Evolutionary conservation across 768 basidiomycete species (phyloP).

Genomic region (Panus rudis): DNA sequence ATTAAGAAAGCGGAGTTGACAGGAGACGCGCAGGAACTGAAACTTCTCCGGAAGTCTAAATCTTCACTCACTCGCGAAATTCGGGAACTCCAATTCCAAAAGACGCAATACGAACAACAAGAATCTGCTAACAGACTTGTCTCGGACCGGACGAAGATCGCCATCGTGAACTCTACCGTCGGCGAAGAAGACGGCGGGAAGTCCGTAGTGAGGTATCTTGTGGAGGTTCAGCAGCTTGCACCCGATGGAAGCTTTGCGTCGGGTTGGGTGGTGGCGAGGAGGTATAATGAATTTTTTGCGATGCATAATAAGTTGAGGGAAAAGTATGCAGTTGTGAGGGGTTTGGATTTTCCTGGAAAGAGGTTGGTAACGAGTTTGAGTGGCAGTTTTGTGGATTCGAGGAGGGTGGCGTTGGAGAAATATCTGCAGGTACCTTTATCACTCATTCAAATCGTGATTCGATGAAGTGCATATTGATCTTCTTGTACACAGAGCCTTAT

Average conservation of each 20-base stretch:
- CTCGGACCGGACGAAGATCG: constrained; percentile 77
- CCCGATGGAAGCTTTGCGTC: constrained; percentile 70
- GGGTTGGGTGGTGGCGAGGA: constrained; percentile 88
- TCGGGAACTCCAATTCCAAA: constrained; percentile 82
- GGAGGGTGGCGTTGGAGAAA: constrained; percentile 74
- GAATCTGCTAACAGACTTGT: constrained; percentile 84
- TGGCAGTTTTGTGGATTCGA: constrained; percentile 78
- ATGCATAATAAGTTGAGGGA: constrained; percentile 86
- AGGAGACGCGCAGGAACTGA: constrained; percentile 82
- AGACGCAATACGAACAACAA: constrained; percentile 89
- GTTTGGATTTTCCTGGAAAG: constrained; percentile 89
- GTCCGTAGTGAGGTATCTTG: constrained; percentile 84
- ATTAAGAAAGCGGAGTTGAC: constrained; percentile 94
- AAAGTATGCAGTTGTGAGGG: constrained; percentile 54
- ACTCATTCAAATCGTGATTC: constrained; percentile 15
- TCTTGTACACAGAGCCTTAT: constrained; percentile 51
- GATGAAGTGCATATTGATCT: constrained; percentile 2
- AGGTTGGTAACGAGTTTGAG: constrained; percentile 85
- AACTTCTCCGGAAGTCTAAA: constrained; percentile 75
- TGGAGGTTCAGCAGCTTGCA: constrained; percentile 88
- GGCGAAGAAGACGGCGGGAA: constrained; percentile 85
- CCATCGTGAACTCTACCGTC: constrained; percentile 75
- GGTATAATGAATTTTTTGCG: constrained; percentile 92
- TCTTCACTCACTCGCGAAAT: constrained; percentile 77
- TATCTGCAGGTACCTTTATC: constrained; percentile 97